Percentiles rank a stretch among this genome's conserved stretches.
phyloP scores from a whole-genome alignment of 2,329 filamentous ascomycete species.

The Botryosphaeria dothidea region DNA sequence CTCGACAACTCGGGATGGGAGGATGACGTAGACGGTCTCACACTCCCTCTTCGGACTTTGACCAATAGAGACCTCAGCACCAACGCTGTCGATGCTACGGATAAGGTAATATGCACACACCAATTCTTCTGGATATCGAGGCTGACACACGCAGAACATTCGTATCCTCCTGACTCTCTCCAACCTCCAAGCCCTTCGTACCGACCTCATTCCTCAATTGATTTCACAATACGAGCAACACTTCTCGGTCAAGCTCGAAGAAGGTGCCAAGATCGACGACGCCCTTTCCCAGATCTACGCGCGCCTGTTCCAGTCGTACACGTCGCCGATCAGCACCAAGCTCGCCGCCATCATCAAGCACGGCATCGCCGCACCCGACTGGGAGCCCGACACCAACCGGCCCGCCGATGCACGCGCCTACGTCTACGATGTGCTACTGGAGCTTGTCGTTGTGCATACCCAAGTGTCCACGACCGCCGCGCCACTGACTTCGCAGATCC shows the following conservation, averaged over 20 bases:
- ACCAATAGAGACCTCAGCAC: slow-evolving; percentile 27
- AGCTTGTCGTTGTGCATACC: slow-evolving; percentile 86
- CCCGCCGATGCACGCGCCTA: slow-evolving; percentile 82
- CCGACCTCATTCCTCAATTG: slow-evolving; percentile 81
- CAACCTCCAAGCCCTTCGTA: slow-evolving; percentile 82
- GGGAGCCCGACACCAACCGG: slow-evolving; percentile 62
- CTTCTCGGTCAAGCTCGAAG: slow-evolving; percentile 92
- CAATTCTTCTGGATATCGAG: not conserved
- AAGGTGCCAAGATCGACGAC: slow-evolving; percentile 87
- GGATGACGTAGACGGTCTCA: slow-evolving; percentile 53
- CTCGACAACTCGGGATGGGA: slow-evolving; percentile 59
- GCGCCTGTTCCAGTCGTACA: slow-evolving; percentile 90
- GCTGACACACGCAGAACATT: slow-evolving; percentile 64
- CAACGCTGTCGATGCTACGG: slow-evolving; percentile 36
- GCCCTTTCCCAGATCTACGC: slow-evolving; percentile 88
- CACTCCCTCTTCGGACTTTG: slow-evolving; percentile 27
- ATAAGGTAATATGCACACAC: slow-evolving; percentile 30
- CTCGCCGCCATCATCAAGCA: slow-evolving; percentile 55
- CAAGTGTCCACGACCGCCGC: slow-evolving; percentile 63
- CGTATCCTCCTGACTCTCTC: slow-evolving; percentile 92
- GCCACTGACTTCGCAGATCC: slow-evolving; percentile 74
- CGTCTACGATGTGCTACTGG: slow-evolving; percentile 82
- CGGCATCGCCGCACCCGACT: slow-evolving; percentile 70
- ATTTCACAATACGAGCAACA: slow-evolving; percentile 90
- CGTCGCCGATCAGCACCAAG: slow-evolving; percentile 70